Evolutionary conservation across 257 asterid genomes (phyloP), one percentile per base, ranked within the genome.

Genomic region (Ligustrum vulgare): DNA sequence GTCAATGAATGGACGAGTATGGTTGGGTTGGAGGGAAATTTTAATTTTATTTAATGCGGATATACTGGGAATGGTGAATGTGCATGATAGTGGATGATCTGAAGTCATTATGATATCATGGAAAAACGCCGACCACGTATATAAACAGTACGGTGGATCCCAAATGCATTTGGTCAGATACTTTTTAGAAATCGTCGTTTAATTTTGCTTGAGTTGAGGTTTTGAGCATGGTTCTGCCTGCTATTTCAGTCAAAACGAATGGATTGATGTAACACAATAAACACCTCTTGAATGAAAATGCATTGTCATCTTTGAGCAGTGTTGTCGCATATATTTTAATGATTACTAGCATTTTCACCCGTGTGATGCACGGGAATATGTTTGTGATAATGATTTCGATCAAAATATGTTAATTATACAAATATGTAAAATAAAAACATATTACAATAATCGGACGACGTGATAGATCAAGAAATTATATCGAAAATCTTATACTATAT

Each of bases 181-280:
- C 60, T 3, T 51, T 56, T 22, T 56, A 56, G 28, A 20, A 6
- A 56, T n/a, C 8, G 66, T 22, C 31, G 2, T 23, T 5, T 60
- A 23, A 2, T 60, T 9, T 22, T 60, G 3, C 66, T 10, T 10
- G 32, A 13, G 16, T 60, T 16, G 66, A 60, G 18, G 66, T 23
- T 20, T 56, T 72, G 58, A 72, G 32, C 43, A 31, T 36, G 72
- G 58, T 16, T 47, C 3, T 69, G 65, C 71, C 45, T 77, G 80
- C 33, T 18, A 35, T 69, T 74, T 69, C 34, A 60, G 25, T 28
- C 70, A 25, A 67, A 69, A 10, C 70, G 45, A 23, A 74, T 66
- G 34, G 70, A 69, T 16, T 28, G 36, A 54, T 28, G 2, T 72
- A 36, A 65, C 56, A 25, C 63, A 16, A 39, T 20, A n/a, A 63